Conservation (phyloP, 495 filamentous ascomycete species). For the Aspergillus coremiiformis region DNA sequence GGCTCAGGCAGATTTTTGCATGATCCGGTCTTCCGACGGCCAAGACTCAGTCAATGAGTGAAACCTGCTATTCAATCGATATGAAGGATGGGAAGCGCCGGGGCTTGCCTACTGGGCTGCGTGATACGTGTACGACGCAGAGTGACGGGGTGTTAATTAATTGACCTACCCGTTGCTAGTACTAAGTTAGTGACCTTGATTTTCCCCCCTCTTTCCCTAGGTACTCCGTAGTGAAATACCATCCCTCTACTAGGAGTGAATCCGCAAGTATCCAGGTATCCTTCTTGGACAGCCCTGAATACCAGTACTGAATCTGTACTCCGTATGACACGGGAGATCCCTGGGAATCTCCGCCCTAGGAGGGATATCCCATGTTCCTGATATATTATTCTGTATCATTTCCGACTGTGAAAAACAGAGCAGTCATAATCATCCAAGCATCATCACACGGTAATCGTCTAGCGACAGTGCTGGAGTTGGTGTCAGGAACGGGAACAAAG, state of each 20-base stretch:
- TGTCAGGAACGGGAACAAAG: conserved; percentile 18
- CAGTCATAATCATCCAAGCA: conserved; percentile 1
- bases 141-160: not conserved
- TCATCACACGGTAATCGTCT: not conserved
- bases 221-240: too few relatives aligned
- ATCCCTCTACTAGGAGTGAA: not conserved
- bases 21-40: conserved; percentile 3
- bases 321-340: not conserved
- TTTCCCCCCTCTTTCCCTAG: not conserved
- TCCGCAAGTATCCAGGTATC: not conserved
- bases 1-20: not conserved
- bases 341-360: not conserved
- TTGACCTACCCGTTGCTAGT: too few relatives aligned
- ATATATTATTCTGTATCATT: not conserved
- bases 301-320: too few relatives aligned
- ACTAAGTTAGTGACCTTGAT: not conserved
- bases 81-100: not conserved
- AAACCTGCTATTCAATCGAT: not conserved
- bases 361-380: not conserved
- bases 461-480: conserved; percentile 10
- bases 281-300: not conserved
- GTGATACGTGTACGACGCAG: not conserved
- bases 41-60: not conserved
- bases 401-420: not conserved
- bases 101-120: not conserved